Base-by-base conservation (phyloP, 306 rosid genomes). In the Malus sylvestris region DNA sequence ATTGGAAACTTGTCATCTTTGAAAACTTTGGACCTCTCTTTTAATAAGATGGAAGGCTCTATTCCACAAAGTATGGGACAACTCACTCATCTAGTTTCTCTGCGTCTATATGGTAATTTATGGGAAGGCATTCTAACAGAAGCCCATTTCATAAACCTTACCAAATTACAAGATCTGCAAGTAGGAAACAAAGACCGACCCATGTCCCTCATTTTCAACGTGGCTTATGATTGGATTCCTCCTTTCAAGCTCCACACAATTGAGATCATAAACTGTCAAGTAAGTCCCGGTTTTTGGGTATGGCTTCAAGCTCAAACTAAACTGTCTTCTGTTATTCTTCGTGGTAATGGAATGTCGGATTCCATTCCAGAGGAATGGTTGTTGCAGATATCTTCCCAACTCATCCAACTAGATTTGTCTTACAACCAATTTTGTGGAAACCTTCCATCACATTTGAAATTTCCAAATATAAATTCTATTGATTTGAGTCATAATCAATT, bases 41-140 rank as follows among this genome's bases (percentile, higher is more conserved):
- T 2, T 33, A 33, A 33, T 33, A 33, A 0, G 38, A 33, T 33
- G 38, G 5, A 33, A 0, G 38, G 7, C 1, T 33, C 7, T 0
- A 33, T 33, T 33, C 86, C 86, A 10, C 51, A 51, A 20, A 75
- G 83, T 80, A 12, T 87, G 14, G 88, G 90, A 64, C 83, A 80
- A 35, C 85, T 84, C 61, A 42, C 81, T 80, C 32, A 69, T 1
- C 59, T 84, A 80, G 12, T 78, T 82, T 11, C 53, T 40, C 13
- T 71, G 1, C 8, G 1, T 33, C n/a, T 55, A 10, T 1, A 12
- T 11, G 1, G 1, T 10, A 71, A 55, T 6, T 6, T 4, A 2
- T 71, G 65, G 51, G 14, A 55, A 20, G 85, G 91, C 27, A 64
- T 22, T 46, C 6, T 85, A 4, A 80, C 82, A 2, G 84, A 85